Percentiles rank a stretch among this genome's conserved stretches.
phyloP scores from a whole-genome alignment of 139 green algal genomes.

The Asterochloris erici region DNA sequence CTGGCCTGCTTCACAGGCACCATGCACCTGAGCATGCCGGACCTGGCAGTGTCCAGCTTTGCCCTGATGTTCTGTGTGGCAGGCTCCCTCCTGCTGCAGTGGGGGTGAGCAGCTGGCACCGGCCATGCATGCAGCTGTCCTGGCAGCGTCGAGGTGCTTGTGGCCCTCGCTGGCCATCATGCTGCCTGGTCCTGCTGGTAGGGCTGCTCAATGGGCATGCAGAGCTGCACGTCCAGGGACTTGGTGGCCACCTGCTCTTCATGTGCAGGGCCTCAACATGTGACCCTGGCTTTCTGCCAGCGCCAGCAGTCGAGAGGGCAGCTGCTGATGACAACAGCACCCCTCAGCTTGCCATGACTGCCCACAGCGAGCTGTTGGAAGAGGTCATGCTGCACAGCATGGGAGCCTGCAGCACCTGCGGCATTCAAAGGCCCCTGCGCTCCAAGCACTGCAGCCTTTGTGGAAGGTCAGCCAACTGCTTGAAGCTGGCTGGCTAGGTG shows the following conservation, averaged over 20 bases:
- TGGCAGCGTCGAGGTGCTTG: no score
- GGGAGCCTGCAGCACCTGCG: conserved; percentile 37
- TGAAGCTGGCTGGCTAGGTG: background rate
- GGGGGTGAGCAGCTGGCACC: background rate
- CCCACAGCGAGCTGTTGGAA: background rate
- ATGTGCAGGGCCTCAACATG: conserved; percentile 4
- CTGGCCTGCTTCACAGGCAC: background rate
- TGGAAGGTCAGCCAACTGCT: conserved; percentile 13
- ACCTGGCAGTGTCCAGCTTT: conserved; percentile 3
- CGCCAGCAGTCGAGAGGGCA: background rate
- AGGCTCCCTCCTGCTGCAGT: background rate
- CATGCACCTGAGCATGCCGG: conserved; percentile 3
- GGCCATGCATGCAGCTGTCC: no score
- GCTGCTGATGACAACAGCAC: background rate
- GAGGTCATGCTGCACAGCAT: conserved; percentile 14
- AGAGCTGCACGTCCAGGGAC: no score
- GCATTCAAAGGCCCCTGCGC: conserved; percentile 41
- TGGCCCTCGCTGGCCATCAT: no score
- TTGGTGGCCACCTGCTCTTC: no score
- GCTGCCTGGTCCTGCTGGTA: no score
- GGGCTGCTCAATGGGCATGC: no score
- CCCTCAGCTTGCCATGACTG: background rate
- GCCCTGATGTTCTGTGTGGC: conserved; percentile 7
- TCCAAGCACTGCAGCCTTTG: conserved; percentile 52
- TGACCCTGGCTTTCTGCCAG: conserved; percentile 3